These are phyloP conservation scores for Bidens hawaiensis DNA, from an alignment of 140 eudicot species.

Conservation along the genomic window DNA sequence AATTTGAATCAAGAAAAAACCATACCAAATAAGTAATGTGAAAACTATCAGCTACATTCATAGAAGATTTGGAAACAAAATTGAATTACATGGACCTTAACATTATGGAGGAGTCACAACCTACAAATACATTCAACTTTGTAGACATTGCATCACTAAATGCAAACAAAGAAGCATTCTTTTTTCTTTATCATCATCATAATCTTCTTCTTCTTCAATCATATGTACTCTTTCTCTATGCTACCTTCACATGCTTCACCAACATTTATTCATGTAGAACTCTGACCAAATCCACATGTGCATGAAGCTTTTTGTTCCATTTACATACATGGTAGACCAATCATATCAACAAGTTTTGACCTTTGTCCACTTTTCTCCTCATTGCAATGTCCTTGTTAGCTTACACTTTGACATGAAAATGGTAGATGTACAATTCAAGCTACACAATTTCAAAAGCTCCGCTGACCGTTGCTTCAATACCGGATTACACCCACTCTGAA, in stretches of 20 bases:
- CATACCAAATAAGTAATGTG: neutral
- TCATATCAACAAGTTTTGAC: neutral
- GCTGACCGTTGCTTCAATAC: slow-evolving; percentile 61
- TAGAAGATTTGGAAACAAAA: neutral
- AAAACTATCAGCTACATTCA: neutral
- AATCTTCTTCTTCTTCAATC: neutral
- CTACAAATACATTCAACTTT: neutral
- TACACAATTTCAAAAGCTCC: slow-evolving; percentile 70
- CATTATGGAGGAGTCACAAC: neutral
- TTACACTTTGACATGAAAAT: slow-evolving; percentile 70
- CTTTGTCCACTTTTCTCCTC: slow-evolving; percentile 21
- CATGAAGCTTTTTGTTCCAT: neutral
- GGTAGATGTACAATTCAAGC: slow-evolving; percentile 55
- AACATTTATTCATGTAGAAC: neutral
- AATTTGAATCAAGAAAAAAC: neutral
- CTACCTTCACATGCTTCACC: slow-evolving; percentile 1
- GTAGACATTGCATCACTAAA: neutral
- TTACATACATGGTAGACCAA: neutral
- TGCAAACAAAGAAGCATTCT: neutral
- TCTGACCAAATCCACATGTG: slow-evolving; percentile 1
- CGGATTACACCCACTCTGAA: slow-evolving; percentile 69
- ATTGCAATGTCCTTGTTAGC: slow-evolving; percentile 66
- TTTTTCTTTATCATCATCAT: neutral
- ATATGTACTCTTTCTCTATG: slow-evolving; percentile 4
- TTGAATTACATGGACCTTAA: neutral